Percentiles rank a stretch among this genome's conserved stretches.
Conservation (phyloP, 2,329 filamentous ascomycete species). For the Ophiostoma sp. region DNA sequence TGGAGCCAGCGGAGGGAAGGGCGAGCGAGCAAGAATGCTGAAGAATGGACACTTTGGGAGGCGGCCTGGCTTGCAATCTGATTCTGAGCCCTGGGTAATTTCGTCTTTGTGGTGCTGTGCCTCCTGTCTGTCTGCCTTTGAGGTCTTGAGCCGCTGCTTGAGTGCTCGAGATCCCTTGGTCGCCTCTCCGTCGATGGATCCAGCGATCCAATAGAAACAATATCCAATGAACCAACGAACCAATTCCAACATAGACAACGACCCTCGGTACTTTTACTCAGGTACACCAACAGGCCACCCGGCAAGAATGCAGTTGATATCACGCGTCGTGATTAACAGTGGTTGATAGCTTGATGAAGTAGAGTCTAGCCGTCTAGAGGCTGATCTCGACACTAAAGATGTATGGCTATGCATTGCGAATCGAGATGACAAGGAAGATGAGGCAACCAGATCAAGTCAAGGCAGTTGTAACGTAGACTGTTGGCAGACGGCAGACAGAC, state of each 20-base stretch:
- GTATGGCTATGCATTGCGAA: not conserved
- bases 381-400: not conserved
- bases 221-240: not conserved
- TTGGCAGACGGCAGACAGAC: not conserved
- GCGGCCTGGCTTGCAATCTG: conserved; percentile 5
- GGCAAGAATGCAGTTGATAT: conserved; percentile 7
- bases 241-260: not conserved
- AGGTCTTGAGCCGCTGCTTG: not conserved
- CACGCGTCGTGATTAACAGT: conserved; percentile 7
- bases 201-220: not conserved
- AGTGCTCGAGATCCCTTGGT: not conserved
- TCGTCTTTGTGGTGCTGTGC: not conserved
- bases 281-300: not conserved
- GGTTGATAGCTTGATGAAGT: not conserved
- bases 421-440: not conserved
- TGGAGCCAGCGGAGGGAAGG: conserved; percentile 10
- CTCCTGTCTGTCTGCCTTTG: not conserved
- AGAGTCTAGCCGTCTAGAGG: not conserved
- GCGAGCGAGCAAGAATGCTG: not conserved
- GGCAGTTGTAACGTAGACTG: not conserved
- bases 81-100: not conserved
- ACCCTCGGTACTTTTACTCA: not conserved
- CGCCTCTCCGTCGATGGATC: not conserved
- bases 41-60: not conserved
- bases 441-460: conserved; percentile 1